phyloP scores from a whole-genome alignment of 2,329 filamentous ascomycete genomes.

The Epichloe coenophiala region DNA sequence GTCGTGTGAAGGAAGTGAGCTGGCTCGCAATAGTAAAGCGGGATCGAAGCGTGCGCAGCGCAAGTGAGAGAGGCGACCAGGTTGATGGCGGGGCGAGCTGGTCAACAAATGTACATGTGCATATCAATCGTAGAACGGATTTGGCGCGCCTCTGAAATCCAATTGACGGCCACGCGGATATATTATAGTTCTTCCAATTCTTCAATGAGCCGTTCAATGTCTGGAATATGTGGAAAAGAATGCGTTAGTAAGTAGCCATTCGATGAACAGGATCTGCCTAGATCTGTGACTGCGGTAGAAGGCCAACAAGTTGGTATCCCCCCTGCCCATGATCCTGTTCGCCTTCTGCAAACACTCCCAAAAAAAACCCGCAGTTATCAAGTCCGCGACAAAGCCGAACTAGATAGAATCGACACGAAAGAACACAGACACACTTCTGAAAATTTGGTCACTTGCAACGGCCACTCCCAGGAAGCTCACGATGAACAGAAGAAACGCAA shows the following conservation, averaged over 20 bases:
- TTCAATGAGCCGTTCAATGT: no score
- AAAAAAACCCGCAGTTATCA: not conserved
- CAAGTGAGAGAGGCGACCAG: not conserved
- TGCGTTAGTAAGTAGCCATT: no score
- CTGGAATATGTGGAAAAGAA: no score
- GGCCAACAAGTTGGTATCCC: not conserved
- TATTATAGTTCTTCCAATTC: no score
- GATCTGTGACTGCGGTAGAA: no score
- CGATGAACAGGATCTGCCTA: no score
- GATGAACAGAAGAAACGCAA: not conserved
- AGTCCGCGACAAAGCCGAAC: not conserved
- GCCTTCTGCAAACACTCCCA: not conserved
- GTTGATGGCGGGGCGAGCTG: conserved; percentile 2
- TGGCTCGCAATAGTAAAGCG: not conserved
- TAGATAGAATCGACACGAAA: not conserved
- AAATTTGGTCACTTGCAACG: not conserved
- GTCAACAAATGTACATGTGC: not conserved
- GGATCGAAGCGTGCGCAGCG: not conserved
- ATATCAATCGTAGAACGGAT: not conserved
- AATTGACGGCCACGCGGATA: not conserved
- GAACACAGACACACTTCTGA: not conserved
- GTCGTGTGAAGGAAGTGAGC: not conserved
- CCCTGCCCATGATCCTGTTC: not conserved
- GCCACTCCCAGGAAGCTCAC: no score
- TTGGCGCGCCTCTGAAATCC: not conserved